These are phyloP conservation scores for Cladophialophora bantiana DNA, from an alignment of 2,329 filamentous ascomycete species.

Conservation along the genomic window DNA sequence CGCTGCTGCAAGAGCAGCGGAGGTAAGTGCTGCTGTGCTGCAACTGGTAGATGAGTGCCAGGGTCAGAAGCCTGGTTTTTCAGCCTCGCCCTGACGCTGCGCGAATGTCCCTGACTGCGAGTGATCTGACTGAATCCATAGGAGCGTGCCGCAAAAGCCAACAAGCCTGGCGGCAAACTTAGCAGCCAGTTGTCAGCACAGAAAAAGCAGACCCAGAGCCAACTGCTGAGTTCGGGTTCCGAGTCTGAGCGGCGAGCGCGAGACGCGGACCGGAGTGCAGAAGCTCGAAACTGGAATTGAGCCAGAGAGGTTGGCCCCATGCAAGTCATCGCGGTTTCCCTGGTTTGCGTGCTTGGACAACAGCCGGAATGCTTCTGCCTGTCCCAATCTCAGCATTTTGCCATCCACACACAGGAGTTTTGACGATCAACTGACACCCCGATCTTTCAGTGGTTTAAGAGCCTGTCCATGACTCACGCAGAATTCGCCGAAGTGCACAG, in stretches of 20 bases:
- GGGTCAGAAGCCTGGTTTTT: not conserved
- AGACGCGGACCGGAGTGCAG: constrained; percentile 64
- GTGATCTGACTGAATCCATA: constrained; percentile 45
- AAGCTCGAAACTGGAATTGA: constrained; percentile 34
- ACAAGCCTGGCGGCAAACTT: constrained; percentile 69
- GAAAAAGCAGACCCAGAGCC: constrained; percentile 73
- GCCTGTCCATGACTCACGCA: not conserved
- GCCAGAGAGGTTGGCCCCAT: not conserved
- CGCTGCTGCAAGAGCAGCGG: constrained; percentile 81
- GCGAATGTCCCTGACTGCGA: not conserved
- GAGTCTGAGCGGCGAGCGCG: constrained; percentile 69
- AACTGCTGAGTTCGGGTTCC: constrained; percentile 73
- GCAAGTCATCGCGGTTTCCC: not conserved
- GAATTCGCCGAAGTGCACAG: not conserved
- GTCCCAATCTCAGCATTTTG: not conserved
- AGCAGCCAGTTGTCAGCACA: constrained; percentile 74
- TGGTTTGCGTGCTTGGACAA: not conserved
- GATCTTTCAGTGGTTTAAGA: not conserved
- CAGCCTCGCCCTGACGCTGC: not conserved
- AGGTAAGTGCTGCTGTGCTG: constrained; percentile 64
- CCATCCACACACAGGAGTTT: not conserved
- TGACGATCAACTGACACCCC: not conserved
- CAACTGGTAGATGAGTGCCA: not conserved
- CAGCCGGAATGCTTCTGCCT: not conserved
- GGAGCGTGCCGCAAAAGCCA: constrained; percentile 70